Percentiles rank a stretch among this genome's conserved stretches.
These are phyloP conservation scores for Melanomma pulvis-pyrius DNA, from an alignment of 495 filamentous ascomycete species.

Conservation along the genomic window DNA sequence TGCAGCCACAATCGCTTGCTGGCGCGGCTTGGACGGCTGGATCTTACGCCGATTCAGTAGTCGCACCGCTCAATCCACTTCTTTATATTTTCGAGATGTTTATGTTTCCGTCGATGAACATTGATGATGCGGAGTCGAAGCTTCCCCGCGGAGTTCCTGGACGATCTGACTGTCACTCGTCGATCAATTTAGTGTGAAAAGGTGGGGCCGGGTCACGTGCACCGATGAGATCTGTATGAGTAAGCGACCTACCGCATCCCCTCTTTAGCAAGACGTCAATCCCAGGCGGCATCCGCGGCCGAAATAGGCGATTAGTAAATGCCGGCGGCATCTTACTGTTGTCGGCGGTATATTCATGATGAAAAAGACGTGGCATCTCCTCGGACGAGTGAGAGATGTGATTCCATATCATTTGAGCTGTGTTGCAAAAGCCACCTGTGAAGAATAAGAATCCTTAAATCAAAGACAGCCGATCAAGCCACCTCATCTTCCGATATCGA, in stretches of 20 bases:
- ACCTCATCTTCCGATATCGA: background rate
- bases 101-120: background rate
- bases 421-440: too few species aligned
- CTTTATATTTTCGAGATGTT: background rate
- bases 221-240: background rate
- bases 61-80: background rate
- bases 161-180: background rate
- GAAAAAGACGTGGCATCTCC: background rate
- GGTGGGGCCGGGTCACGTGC: background rate
- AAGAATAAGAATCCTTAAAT: background rate
- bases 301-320: background rate
- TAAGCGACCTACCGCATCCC: background rate
- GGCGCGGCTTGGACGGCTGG: background rate
- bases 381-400: background rate
- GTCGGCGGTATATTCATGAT: background rate
- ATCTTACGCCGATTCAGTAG: background rate
- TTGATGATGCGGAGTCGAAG: background rate
- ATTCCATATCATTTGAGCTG: too few species aligned
- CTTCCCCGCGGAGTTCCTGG: background rate
- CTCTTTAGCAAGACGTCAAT: background rate
- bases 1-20: conserved; percentile 10
- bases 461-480: background rate
- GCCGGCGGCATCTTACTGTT: background rate
- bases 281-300: background rate
- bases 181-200: background rate